phyloP scores from a whole-genome alignment of 345 rosid genomes.

The Populus alba region DNA sequence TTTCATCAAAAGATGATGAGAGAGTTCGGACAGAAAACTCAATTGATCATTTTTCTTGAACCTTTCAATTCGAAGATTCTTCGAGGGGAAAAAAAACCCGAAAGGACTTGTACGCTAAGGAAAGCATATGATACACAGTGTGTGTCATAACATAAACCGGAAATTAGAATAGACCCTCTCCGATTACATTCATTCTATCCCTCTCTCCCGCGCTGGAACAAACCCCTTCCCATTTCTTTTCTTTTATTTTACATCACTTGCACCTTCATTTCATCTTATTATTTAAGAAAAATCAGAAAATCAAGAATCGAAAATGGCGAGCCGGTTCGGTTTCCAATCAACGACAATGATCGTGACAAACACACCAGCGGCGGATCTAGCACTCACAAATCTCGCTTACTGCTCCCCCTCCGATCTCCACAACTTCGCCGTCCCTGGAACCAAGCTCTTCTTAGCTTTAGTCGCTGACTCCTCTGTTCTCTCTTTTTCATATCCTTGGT shows the following conservation, averaged over 20 bases:
- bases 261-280: too few species aligned
- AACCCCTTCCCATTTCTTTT: neutral
- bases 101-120: neutral
- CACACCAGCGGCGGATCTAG: constrained; percentile 81
- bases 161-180: neutral
- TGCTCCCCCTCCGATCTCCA: constrained; percentile 84
- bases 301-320: constrained; percentile 41
- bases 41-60: neutral
- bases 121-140: neutral
- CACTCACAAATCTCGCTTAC: constrained; percentile 79
- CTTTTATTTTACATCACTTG: neutral
- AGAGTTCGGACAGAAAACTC: neutral
- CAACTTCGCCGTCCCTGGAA: constrained; percentile 71
- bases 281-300: constrained; percentile 16
- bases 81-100: neutral
- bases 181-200: neutral
- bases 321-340: constrained; percentile 49
- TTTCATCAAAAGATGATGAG: neutral
- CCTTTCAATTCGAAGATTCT: neutral
- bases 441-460: constrained; percentile 66
- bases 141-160: neutral
- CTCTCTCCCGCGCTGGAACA: neutral
- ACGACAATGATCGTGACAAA: constrained; percentile 62
- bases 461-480: constrained; percentile 58
- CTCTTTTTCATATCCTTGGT: constrained; percentile 32